Evolutionary conservation across 2,329 filamentous ascomycete species (phyloP).

Genomic region (Madurella fahalii): DNA sequence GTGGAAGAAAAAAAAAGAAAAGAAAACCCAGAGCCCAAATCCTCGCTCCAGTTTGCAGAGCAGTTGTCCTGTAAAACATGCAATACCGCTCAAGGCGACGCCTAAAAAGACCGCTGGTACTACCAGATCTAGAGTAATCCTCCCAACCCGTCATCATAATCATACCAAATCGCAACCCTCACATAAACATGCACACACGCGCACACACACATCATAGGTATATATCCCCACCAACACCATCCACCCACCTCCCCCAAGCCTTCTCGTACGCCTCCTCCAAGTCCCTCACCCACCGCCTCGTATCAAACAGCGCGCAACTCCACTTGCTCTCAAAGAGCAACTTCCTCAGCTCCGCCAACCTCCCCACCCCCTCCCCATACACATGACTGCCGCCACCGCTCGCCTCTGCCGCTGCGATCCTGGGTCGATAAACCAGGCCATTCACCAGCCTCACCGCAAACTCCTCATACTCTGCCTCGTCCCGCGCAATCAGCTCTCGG

Average conservation of each 20-base stretch:
- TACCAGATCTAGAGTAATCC: too few relatives aligned
- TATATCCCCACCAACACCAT: conserved; percentile 85
- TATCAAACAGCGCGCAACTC: conserved; percentile 87
- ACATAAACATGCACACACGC: too few relatives aligned
- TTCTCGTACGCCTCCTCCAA: conserved; percentile 83
- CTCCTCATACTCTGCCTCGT: conserved; percentile 81
- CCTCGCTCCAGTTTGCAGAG: too few relatives aligned
- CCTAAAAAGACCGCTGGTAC: too few relatives aligned
- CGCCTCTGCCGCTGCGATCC: conserved; percentile 22
- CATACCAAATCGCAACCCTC: too few relatives aligned
- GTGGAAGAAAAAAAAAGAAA: too few relatives aligned
- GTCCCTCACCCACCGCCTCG: conserved; percentile 83
- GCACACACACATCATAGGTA: conserved; percentile 51
- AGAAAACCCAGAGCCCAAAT: too few relatives aligned
- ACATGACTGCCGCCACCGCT: neutral
- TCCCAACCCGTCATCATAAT: too few relatives aligned
- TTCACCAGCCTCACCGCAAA: conserved; percentile 65
- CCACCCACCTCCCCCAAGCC: conserved; percentile 86
- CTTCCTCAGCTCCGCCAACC: conserved; percentile 73
- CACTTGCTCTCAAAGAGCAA: conserved; percentile 81
- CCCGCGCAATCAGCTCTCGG: conserved; percentile 69
- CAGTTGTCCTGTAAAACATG: too few relatives aligned
- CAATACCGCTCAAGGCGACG: too few relatives aligned
- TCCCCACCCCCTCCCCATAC: conserved; percentile 57
- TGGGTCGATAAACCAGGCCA: conserved; percentile 55